A percentile compares a stretch with the other conserved stretches of the same genome.
phyloP scores from a whole-genome alignment of 371 early-diverging fungal genomes.

The Lichtheimia corymbifera region DNA sequence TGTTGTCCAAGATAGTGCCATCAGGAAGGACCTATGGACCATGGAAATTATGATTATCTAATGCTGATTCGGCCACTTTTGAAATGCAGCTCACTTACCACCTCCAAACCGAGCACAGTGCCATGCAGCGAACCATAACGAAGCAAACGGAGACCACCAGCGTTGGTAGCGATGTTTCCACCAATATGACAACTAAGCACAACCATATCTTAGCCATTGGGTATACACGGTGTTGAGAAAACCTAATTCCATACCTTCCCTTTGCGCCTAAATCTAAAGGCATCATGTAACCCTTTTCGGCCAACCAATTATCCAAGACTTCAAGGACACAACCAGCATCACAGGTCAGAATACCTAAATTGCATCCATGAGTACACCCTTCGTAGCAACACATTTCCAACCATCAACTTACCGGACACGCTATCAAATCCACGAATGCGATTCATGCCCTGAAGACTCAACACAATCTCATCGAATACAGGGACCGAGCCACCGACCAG shows the following conservation, averaged over 20 bases:
- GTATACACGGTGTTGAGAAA: background rate
- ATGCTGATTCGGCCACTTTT: background rate
- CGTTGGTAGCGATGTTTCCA: slow-evolving; percentile 98
- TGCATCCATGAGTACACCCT: background rate
- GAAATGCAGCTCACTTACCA: slow-evolving; percentile 36
- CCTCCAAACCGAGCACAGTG: slow-evolving; percentile 89
- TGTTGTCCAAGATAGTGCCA: slow-evolving; percentile 82
- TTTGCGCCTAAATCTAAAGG: slow-evolving; percentile 97
- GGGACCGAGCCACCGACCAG: slow-evolving; percentile 91
- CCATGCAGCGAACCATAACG: slow-evolving; percentile 96
- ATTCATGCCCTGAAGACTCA: slow-evolving; percentile 81
- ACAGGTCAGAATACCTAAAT: slow-evolving; percentile 73
- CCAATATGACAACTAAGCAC: slow-evolving; percentile 83
- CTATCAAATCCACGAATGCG: slow-evolving; percentile 81
- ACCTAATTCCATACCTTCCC: slow-evolving; percentile 39
- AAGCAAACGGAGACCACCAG: slow-evolving; percentile 92
- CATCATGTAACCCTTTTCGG: slow-evolving; percentile 88
- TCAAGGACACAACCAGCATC: slow-evolving; percentile 95
- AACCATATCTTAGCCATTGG: background rate
- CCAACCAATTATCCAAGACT: slow-evolving; percentile 82
- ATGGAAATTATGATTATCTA: slow-evolving; percentile 9
- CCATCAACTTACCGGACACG: slow-evolving; percentile 63
- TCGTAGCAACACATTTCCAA: background rate
- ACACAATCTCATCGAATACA: slow-evolving; percentile 92
- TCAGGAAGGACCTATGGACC: slow-evolving; percentile 70